Conservation (phyloP, 2,329 filamentous ascomycete species). For the Beauveria scarabaeidicola region DNA sequence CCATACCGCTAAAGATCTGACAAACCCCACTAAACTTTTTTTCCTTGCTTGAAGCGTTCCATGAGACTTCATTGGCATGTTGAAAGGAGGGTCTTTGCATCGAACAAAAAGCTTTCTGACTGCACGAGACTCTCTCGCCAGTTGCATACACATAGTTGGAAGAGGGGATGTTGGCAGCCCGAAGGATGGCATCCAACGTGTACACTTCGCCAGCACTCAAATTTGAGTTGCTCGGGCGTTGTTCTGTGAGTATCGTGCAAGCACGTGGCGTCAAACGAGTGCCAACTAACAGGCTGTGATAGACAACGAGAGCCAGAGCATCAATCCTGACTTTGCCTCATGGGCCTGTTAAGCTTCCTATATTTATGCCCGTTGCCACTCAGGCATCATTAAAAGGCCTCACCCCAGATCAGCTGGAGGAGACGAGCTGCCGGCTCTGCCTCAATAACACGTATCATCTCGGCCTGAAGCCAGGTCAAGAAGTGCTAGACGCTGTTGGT, state of each 20-base stretch:
- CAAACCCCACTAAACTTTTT: slow-evolving; percentile 8
- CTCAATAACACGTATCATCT: slow-evolving; percentile 98
- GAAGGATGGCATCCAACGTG: slow-evolving; percentile 43
- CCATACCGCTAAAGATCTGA: neutral
- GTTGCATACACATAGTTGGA: neutral
- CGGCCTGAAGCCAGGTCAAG: slow-evolving; percentile 88
- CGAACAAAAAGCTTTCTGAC: neutral
- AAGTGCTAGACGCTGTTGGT: slow-evolving; percentile 75
- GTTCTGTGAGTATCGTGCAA: slow-evolving; percentile 55
- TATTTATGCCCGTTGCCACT: slow-evolving; percentile 98
- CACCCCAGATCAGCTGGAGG: slow-evolving; percentile 84
- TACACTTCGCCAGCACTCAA: slow-evolving; percentile 58
- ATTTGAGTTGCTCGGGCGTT: slow-evolving; percentile 69
- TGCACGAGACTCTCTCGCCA: slow-evolving; percentile 6
- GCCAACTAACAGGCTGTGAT: slow-evolving; percentile 7
- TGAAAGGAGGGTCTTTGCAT: neutral
- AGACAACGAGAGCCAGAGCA: slow-evolving; percentile 93
- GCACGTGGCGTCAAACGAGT: neutral
- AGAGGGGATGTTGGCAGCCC: slow-evolving; percentile 23
- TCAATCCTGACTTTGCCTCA: slow-evolving; percentile 83
- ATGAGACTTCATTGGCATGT: neutral
- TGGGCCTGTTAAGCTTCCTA: slow-evolving; percentile 78
- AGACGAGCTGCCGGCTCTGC: slow-evolving; percentile 81
- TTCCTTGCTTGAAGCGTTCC: neutral
- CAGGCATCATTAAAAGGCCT: slow-evolving; percentile 93